A percentile compares a stretch with the other conserved stretches of the same genome.
Evolutionary conservation across 768 basidiomycete genomes (phyloP).

Genomic region (Boletus reticuloceps): DNA sequence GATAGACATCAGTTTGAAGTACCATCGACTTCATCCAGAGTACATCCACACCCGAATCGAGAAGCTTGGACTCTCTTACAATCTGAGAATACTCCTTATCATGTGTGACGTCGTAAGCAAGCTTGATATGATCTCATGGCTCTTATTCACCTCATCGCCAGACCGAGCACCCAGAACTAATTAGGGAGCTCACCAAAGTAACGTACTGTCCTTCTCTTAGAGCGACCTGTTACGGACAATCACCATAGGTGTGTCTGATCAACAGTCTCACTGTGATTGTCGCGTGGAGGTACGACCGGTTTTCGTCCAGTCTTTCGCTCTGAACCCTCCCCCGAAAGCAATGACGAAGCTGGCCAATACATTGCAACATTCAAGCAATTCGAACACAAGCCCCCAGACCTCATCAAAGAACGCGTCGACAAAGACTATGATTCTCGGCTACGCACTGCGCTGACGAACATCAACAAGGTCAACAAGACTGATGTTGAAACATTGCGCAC

Average conservation of each 20-base stretch:
- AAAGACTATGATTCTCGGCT: slow-evolving; percentile 84
- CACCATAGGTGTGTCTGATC: slow-evolving; percentile 69
- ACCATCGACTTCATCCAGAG: slow-evolving; percentile 96
- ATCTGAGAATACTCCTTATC: slow-evolving; percentile 80
- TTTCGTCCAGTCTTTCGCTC: neutral
- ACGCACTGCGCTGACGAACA: slow-evolving; percentile 78
- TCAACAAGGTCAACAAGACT: slow-evolving; percentile 95
- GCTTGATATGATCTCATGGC: neutral
- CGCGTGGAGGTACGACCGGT: slow-evolving; percentile 73
- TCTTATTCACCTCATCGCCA: slow-evolving; percentile 28
- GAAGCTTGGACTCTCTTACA: slow-evolving; percentile 78
- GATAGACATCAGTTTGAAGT: slow-evolving; percentile 62
- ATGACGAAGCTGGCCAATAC: slow-evolving; percentile 91
- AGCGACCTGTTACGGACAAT: neutral
- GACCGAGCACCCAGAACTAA: slow-evolving; percentile 89
- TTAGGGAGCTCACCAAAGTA: slow-evolving; percentile 91
- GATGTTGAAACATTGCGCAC: slow-evolving; percentile 91
- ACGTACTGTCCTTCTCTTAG: slow-evolving; percentile 5
- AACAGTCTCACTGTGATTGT: slow-evolving; percentile 93
- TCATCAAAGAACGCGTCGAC: slow-evolving; percentile 93
- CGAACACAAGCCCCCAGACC: slow-evolving; percentile 88
- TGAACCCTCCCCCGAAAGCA: slow-evolving; percentile 40
- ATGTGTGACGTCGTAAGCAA: slow-evolving; percentile 85
- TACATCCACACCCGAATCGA: slow-evolving; percentile 93
- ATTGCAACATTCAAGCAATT: slow-evolving; percentile 89